Conservation (phyloP, 768 basidiomycete species). For the Mycena olivaceomarginata region DNA sequence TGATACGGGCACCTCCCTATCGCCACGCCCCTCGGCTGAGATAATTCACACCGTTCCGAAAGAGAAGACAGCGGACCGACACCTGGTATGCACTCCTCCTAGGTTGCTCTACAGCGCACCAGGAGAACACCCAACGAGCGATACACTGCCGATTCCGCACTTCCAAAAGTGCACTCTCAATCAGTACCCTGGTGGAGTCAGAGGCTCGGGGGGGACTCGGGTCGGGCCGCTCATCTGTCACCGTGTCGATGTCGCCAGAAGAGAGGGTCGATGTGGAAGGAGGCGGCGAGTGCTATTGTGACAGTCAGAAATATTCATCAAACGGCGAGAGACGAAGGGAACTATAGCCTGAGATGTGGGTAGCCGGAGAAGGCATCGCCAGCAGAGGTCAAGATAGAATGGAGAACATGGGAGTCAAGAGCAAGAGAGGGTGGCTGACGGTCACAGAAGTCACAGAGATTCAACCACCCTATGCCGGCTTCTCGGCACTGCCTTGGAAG, state of each 20-base stretch:
- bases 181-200: slow-evolving; percentile 2
- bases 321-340: no score
- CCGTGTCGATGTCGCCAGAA: not conserved
- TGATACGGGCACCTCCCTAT: not conserved
- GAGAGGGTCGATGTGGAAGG: no score
- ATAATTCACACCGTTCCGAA: slow-evolving; percentile 11
- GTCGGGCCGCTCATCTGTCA: slow-evolving; percentile 5
- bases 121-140: not conserved
- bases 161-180: slow-evolving; percentile 5
- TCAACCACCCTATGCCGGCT: no score
- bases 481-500: no score
- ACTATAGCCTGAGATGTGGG: no score
- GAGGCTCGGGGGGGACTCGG: slow-evolving; percentile 5
- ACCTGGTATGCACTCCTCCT: slow-evolving; percentile 2
- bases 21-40: not conserved
- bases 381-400: no score
- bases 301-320: no score
- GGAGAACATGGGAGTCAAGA: no score
- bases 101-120: not conserved
- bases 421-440: no score
- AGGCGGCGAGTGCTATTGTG: no score
- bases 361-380: no score
- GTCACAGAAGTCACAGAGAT: no score
- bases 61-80: not conserved
- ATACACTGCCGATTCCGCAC: slow-evolving; percentile 6